Base-by-base conservation (phyloP, 192 early-diverging fungal species). In the Gaertneriomyces sp. region DNA sequence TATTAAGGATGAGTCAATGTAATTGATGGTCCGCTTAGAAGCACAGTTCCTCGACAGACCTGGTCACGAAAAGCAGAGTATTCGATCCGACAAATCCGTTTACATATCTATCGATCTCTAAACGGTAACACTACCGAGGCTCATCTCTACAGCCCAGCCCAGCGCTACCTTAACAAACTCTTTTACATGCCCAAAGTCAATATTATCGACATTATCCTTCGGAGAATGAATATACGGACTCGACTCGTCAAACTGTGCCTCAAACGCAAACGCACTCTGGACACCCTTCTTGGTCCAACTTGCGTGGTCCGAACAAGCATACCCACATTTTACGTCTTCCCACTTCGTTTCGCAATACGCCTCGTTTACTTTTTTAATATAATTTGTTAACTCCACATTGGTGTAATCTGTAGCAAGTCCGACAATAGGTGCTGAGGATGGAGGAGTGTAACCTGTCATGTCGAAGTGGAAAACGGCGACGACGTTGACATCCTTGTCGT, bases 221-320 rank as follows among this genome's bases (percentile, higher is more conserved):
- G 87, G 71, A 16, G 90, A 74, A 72, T 96, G 93, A 59, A 94
- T 89, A 45, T 87, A 79, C 8, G 86, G 85, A 76, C 40, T 52
- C 4, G 42, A 38, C 40, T 78, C 53, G 14, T 72, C 61, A 40
- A 78, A 61, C 12, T 42, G 43, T 12, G 69, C 42, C 40, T 79
- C 78, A 49, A 76, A 73, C 0, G 87, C 77, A 69, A 92, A 91
- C 17, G 89, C 86, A 38, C 91, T 87, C 16, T 87, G 84, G 74
- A 80, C 92, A 1, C 92, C 93, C 14, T 83, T 79, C 62, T 87
- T 84, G 58, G 75, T 76, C 91, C 91, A 96, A 41, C 88, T 90
- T 9, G 87, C 89, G 70, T 96, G 94, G 74, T 96, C 93, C 63
- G 88, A 88, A 73, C 87, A 91, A 47, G 77, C 70, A 49, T 91